Base-by-base conservation (phyloP, 2,329 filamentous ascomycete genomes). In the Penicillium palitans region DNA sequence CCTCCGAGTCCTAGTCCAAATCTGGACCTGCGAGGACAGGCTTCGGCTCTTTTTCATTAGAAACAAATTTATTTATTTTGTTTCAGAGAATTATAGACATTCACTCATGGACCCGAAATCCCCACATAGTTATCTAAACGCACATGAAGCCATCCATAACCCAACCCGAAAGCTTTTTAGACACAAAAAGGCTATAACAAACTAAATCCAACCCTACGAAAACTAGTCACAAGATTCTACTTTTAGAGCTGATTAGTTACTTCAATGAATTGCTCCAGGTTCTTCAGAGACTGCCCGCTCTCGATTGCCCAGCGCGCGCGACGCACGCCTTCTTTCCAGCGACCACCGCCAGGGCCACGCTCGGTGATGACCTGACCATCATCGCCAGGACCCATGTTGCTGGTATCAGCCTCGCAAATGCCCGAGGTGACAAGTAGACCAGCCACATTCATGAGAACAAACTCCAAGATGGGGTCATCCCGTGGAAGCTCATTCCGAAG, bases 251-350 rank as follows among this genome's bases (percentile, higher is more conserved):
- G 68, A 70, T 93, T 92, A 10, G 90, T 96, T 35, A 90, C 86
- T 59, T 93, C 85, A 39, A 96, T 92, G 78, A 97, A 98, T 24
- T 82, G 81, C 57, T 87, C 81, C 87, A 95, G 93, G 77, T 92
- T 87, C 72, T 81, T 87, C 81, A 90, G 87, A n/a, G 93, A 91
- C 72, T 88, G 87, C 47, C 93, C 92, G 73, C 91, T 96, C 76
- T 87, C 85, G 48, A 99, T 84, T 12, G 91, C 91, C 90, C 91
- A 96, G 68, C 89, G 86, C 17, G 95, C 95, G 72, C 91, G 84
- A 67, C 93, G 82, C 15, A 97, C 85, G 52, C 93, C 95, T 72
- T 97, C 93, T 79, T 96, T 99, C 95, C 95, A 99, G 69, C 93
- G 84, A 57, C 90, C 86, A 15, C 90, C 90, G 12, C 89, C 93